These are phyloP conservation scores for Stentor coeruleus DNA, from an alignment of 73 alveolate species.

Conservation along the genomic window DNA sequence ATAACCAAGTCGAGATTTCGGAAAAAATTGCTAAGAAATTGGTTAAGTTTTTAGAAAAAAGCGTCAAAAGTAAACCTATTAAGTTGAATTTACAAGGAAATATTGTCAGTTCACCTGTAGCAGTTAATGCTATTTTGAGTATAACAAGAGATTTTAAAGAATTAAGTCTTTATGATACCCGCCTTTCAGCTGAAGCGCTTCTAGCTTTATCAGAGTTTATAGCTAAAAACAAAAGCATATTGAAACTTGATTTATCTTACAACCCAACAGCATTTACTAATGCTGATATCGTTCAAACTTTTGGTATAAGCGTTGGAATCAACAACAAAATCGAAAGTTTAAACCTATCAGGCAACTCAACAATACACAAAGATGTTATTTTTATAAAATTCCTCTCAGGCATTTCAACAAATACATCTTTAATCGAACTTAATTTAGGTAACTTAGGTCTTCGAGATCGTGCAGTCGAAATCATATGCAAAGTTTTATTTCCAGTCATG, in stretches of 20 bases:
- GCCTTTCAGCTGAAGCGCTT: conserved; percentile 12
- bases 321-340: neutral
- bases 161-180: neutral
- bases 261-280: neutral
- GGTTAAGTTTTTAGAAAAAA: neutral
- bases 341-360: neutral
- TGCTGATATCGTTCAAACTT: neutral
- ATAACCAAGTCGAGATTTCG: neutral
- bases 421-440: conserved; percentile 6
- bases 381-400: conserved; percentile 5
- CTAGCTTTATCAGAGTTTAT: neutral
- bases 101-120: neutral
- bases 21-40: neutral
- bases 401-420: neutral
- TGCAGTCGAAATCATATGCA: neutral
- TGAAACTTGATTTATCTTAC: neutral
- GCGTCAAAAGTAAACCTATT: neutral
- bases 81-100: conserved; percentile 14
- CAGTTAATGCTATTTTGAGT: neutral
- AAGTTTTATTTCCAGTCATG: neutral
- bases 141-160: neutral
- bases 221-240: neutral
- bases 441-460: neutral
- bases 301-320: conserved; percentile 1
- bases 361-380: neutral